A percentile compares a stretch with the other conserved stretches of the same genome.
These are phyloP conservation scores for Acorus calamus DNA, from an alignment of 106 monocot genomes.

Conservation along the genomic window DNA sequence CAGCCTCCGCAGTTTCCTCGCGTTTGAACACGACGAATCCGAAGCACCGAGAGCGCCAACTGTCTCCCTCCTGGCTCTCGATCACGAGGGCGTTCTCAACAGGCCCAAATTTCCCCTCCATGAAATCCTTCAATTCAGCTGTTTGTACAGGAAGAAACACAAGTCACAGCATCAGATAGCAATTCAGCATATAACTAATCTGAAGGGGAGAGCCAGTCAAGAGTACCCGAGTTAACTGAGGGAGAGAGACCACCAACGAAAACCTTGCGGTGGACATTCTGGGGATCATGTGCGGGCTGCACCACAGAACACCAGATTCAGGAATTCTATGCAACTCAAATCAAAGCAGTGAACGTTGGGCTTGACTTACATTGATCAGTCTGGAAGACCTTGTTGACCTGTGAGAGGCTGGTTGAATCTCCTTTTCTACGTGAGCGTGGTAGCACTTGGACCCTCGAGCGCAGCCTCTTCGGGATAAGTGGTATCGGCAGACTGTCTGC, in stretches of 20 bases:
- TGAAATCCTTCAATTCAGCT: constrained; percentile 17
- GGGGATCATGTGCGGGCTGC: background rate
- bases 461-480: constrained; percentile 17
- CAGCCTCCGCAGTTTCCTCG: constrained; percentile 7
- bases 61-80: background rate
- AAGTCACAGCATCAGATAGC: background rate
- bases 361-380: no score
- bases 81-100: constrained; percentile 25
- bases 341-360: no score
- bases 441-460: constrained; percentile 17
- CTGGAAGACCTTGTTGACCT: background rate
- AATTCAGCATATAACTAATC: no score
- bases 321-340: no score
- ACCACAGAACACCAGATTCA: no score
- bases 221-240: constrained; percentile 23
- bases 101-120: constrained; percentile 23
- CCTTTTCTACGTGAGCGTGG: constrained; percentile 18
- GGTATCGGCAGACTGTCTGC: constrained; percentile 15
- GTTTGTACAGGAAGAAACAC: constrained; percentile 1
- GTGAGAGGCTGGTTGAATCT: background rate
- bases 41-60: constrained; percentile 18
- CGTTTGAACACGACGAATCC: constrained; percentile 28
- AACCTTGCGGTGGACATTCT: constrained; percentile 12
- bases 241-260: constrained; percentile 29
- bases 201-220: no score